Base-by-base conservation (phyloP, 2,329 filamentous ascomycete species). In the Phialophora tarda region DNA sequence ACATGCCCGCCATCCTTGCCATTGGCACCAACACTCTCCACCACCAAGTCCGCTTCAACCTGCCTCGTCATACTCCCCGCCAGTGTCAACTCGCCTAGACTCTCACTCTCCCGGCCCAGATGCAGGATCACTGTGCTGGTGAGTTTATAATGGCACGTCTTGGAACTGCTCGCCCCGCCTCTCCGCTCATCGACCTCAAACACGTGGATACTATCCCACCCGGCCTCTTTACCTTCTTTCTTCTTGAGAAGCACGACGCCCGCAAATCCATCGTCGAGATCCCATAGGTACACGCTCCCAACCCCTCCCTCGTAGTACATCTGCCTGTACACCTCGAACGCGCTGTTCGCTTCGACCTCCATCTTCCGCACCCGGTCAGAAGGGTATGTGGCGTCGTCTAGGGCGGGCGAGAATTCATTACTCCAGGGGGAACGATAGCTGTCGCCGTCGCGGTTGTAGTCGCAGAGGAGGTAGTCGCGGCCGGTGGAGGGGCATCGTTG, bases 401-500 rank as follows among this genome's bases (percentile, higher is more conserved):
- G 85, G 14, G 93, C 91, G 21, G 94, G 95, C 78, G 98, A 93
- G 79, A 99, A 99, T 80, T 97, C 91, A 82, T 98, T 98, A 82
- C 90, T 95, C 95, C 95, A 99, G n/a, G 95, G 95, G 71, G 92
- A 96, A 69, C 95, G 91, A 86, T 97, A 97, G 81, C 91, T 96
- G 82, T 97, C 94, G 69, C 95, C 95, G 81, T 99, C 95, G 71
- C 95, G 93, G 85, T 99, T 99, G 86, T 99, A 99, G 86, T 99
- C 95, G 85, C 95, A 99, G 75, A 97, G 91, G 59, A 99, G 88
- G 83, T 97, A 99, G 82, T 98, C 95, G 73, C 94, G 91, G 74
- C 93, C 92, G 34, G 92, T 91, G 80, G 93, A 91, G 73, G 88
- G 88, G 84, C 95, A 98, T 72, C 91, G 90, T 74, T 90, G 89